A percentile compares a stretch with the other conserved stretches of the same genome.
Conservation (phyloP, 2,329 filamentous ascomycete species). For the Penicillium digitatum region DNA sequence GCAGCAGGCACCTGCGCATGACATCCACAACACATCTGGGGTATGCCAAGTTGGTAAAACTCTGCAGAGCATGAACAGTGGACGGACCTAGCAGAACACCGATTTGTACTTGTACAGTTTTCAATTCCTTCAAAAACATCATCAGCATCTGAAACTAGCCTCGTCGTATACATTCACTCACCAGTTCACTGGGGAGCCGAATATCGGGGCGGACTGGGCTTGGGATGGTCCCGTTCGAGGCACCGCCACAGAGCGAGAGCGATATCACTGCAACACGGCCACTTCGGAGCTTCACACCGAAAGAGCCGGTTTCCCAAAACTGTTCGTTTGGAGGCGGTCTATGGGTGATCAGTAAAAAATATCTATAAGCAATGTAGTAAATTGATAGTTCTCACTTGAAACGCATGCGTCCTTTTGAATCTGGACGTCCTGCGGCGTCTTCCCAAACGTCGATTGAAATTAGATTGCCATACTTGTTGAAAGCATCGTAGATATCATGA, state of each 20-base stretch:
- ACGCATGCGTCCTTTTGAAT: conserved; percentile 47
- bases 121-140: conserved; percentile 36
- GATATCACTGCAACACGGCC: conserved; percentile 7
- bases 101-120: conserved; percentile 54
- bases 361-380: neutral
- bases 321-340: conserved; percentile 50
- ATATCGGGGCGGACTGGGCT: conserved; percentile 36
- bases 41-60: conserved; percentile 31
- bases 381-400: conserved; percentile 45
- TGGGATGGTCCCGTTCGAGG: conserved; percentile 16
- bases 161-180: conserved; percentile 21
- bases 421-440: conserved; percentile 37
- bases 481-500: conserved; percentile 48
- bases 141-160: neutral
- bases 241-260: neutral
- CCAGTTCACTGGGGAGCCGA: conserved; percentile 35
- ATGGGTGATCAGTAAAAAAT: neutral
- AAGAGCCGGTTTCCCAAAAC: conserved; percentile 48
- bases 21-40: conserved; percentile 41
- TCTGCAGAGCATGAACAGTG: conserved; percentile 59
- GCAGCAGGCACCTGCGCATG: conserved; percentile 41
- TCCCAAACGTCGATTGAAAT: conserved; percentile 56
- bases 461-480: conserved; percentile 53
- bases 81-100: conserved; percentile 55
- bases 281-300: conserved; percentile 28